These are phyloP conservation scores for Mucor velutinosus DNA, from an alignment of 371 early-diverging fungal genomes.

Conservation along the genomic window DNA sequence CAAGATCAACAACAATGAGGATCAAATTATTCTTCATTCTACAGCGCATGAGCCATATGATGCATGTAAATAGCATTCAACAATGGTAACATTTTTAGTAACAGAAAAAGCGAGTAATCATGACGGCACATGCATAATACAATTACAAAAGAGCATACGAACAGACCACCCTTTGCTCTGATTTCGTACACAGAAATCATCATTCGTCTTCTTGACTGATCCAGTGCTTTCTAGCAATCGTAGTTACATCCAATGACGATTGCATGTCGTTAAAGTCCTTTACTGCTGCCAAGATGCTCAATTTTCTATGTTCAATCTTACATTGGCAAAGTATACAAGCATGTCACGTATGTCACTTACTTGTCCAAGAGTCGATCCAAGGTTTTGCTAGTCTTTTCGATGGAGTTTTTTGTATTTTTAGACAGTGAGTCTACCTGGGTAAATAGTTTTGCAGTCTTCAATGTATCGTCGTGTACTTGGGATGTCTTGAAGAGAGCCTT, in stretches of 20 bases:
- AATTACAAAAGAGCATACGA: neutral
- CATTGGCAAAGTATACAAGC: neutral
- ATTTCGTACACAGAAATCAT: neutral
- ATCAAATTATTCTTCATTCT: too few species aligned
- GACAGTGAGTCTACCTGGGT: conserved; percentile 30
- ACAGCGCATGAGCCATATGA: too few species aligned
- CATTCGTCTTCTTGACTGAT: neutral
- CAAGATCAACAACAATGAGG: too few species aligned
- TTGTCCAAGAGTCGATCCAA: conserved; percentile 19
- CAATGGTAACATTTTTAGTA: too few species aligned
- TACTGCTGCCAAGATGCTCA: neutral
- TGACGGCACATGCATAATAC: neutral
- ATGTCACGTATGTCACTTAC: neutral
- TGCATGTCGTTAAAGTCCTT: neutral
- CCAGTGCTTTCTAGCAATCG: neutral
- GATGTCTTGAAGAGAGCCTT: neutral
- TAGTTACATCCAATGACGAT: neutral
- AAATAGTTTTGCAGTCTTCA: conserved; percentile 29
- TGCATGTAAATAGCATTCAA: too few species aligned
- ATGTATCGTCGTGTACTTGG: conserved; percentile 20
- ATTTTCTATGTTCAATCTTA: neutral
- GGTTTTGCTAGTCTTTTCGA: conserved; percentile 17
- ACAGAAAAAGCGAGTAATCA: neutral
- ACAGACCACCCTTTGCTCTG: neutral
- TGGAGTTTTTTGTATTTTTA: conserved; percentile 25